Evolutionary conservation across 2,329 filamentous ascomycete species (phyloP), one percentile per base, ranked within the genome.

Genomic region (Paramyrothecium roridum): DNA sequence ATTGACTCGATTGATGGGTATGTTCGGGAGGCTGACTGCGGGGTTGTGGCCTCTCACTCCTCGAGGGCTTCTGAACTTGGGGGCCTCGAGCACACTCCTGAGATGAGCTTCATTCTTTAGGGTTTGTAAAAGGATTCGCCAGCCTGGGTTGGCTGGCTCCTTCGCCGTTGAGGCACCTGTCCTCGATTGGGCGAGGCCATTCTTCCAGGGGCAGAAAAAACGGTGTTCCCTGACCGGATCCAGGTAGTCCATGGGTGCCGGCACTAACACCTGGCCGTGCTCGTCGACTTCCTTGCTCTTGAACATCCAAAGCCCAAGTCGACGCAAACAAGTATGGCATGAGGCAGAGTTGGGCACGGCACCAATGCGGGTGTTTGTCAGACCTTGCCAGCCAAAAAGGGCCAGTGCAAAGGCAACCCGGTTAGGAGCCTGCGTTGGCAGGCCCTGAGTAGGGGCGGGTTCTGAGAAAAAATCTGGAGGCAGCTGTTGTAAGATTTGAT

Each of bases 291-390:
- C 83, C 70, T 87, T 92, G 70, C 86, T 87, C 65, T 86, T 89
- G 70, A 96, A 98, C 78, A 99, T 88, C 95, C 95, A 99, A 2
- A 99, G 79, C 0, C 95, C 95, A 0, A 98, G 79, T 2, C 93
- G 86, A 56, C 95, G 86, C 66, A 96, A 89, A 69, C 95, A 99
- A 20, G 91, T 90, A 56, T 88, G 82, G 70, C 95, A 99, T 4
- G 86, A 86, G 7, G 90, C 87, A 17, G 93, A 83, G 57, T 91
- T 89, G 45, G 87, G 85, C 21, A 88, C 83, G 2, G 84, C 72
- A 67, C 86, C 71, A 64, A 85, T 73, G 67, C 79, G 73, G 13
- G 74, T 60, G 61, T 83, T 80, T 8, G 73, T 75, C 3, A 85
- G 75, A n/a, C 85, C 85, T 64, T 91, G 84, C 90, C 90, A 93